A percentile compares a stretch with the other conserved stretches of the same genome.
These are phyloP conservation scores for Castanospermum australe DNA, from an alignment of 306 rosid genomes.

Conservation along the genomic window DNA sequence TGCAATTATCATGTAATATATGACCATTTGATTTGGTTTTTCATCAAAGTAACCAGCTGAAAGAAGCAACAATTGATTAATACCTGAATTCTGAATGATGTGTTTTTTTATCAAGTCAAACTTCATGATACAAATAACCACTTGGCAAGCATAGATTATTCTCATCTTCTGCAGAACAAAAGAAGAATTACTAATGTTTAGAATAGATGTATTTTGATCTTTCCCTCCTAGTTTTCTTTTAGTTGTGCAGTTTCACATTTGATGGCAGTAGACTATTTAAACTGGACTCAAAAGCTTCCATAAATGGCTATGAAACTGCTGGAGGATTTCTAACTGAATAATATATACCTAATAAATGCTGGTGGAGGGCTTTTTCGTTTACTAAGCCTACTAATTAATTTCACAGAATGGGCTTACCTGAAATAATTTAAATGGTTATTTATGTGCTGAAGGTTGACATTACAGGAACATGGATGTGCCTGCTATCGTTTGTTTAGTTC, in stretches of 20 bases:
- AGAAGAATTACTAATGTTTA: neutral
- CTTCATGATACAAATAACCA: neutral
- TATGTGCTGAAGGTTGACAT: no score
- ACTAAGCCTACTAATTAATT: no score
- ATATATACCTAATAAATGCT: no score
- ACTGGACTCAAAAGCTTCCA: neutral
- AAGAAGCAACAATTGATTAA: neutral
- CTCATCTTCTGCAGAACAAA: neutral
- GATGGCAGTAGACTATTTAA: neutral
- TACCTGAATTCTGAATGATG: slow-evolving; percentile 9
- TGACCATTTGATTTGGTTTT: neutral
- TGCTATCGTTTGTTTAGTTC: neutral
- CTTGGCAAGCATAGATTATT: neutral
- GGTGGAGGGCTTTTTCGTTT: no score
- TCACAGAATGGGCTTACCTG: no score
- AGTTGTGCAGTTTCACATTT: no score
- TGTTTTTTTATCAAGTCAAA: neutral
- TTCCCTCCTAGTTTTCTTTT: neutral
- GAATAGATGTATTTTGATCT: neutral
- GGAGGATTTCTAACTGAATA: no score
- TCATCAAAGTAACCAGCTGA: neutral
- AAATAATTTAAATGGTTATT: no score
- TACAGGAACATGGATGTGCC: neutral
- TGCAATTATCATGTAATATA: slow-evolving; percentile 11
- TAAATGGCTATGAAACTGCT: neutral